These are phyloP conservation scores for Linum tenue DNA, from an alignment of 345 rosid species.

Conservation along the genomic window DNA sequence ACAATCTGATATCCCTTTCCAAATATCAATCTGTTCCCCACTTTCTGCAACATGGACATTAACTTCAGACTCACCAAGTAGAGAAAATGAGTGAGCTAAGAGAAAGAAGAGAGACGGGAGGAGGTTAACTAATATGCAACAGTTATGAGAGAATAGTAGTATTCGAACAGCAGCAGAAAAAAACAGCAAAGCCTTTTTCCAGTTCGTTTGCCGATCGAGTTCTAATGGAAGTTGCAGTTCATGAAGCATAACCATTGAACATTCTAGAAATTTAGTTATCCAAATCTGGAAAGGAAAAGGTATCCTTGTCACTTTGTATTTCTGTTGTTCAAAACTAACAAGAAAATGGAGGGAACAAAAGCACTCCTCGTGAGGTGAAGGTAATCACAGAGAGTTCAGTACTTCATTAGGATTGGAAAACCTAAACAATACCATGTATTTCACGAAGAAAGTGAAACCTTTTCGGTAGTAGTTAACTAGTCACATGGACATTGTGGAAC, in stretches of 20 bases:
- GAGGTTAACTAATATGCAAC: neutral
- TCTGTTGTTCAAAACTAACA: no score
- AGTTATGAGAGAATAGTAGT: neutral
- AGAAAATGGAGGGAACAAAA: no score
- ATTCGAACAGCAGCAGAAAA: neutral
- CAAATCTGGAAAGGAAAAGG: neutral
- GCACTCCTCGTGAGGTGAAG: no score
- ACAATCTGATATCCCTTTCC: conserved; percentile 30
- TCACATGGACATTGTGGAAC: no score
- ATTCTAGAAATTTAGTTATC: neutral
- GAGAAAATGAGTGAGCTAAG: conserved; percentile 1
- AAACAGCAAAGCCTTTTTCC: neutral
- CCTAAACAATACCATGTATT: no score
- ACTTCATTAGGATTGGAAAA: no score
- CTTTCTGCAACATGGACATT: conserved; percentile 34
- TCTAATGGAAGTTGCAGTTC: neutral
- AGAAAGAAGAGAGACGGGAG: neutral
- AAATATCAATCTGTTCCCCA: conserved; percentile 47
- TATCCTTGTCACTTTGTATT: neutral
- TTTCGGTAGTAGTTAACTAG: no score
- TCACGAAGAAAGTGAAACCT: no score
- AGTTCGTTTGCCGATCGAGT: neutral
- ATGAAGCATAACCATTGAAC: neutral
- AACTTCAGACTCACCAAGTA: neutral
- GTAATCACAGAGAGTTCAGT: no score